Conservation (phyloP, 805 yeast species). For the Schizosaccharomyces lindneri region DNA sequence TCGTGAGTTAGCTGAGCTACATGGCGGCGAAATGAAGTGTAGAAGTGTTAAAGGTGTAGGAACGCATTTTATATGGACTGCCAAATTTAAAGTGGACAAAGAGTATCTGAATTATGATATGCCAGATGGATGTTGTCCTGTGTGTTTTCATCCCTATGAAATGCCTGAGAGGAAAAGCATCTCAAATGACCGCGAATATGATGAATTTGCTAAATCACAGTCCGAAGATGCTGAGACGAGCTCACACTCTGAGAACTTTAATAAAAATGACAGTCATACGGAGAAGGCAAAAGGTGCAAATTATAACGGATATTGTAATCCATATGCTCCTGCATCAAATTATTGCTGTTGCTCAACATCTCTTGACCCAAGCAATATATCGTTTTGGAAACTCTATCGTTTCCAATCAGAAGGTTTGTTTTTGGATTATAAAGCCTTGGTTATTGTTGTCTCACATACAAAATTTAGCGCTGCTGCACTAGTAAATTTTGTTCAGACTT, state of each 20-base stretch:
- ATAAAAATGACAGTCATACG: too few species aligned
- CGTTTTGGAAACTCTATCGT: not conserved
- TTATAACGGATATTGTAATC: not conserved
- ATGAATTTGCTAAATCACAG: too few species aligned
- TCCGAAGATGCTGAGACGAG: too few species aligned
- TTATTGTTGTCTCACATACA: constrained; percentile 12
- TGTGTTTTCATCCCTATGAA: not conserved
- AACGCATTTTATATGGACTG: constrained; percentile 12
- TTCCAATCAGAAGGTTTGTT: not conserved
- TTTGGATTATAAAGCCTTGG: not conserved
- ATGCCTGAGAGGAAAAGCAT: not conserved
- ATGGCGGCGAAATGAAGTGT: constrained; percentile 13
- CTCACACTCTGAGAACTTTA: too few species aligned
- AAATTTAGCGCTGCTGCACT: constrained; percentile 11
- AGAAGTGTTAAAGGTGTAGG: constrained; percentile 13
- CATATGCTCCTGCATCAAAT: not conserved
- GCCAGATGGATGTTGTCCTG: not conserved
- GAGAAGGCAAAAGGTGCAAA: too few species aligned
- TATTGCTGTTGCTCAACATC: not conserved
- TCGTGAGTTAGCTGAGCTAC: constrained; percentile 14
- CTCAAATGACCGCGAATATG: not conserved
- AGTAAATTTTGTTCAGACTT: constrained; percentile 11
- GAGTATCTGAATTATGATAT: not conserved
- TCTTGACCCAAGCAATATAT: not conserved
- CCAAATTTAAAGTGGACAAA: constrained; percentile 7